phyloP scores from a whole-genome alignment of 2,329 filamentous ascomycete genomes.

The Fusarium ambrosium region DNA sequence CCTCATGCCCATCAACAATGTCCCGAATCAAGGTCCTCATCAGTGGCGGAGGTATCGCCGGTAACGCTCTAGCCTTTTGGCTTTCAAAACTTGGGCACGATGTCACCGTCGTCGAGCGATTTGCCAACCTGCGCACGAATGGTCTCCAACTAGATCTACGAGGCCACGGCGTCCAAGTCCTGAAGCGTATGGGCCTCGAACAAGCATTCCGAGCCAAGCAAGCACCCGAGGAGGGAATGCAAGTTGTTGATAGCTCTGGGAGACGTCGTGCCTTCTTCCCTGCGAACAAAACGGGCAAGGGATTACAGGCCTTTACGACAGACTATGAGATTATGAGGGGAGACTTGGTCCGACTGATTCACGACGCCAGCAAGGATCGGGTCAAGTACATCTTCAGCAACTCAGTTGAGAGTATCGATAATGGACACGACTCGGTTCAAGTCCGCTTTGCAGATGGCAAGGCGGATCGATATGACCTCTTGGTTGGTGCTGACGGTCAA shows the following conservation, averaged over 20 bases:
- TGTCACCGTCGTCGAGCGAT: conserved; percentile 57
- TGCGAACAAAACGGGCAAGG: conserved; percentile 38
- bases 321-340: conserved; percentile 70
- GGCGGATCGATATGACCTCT: conserved; percentile 61
- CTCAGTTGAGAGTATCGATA: conserved; percentile 48
- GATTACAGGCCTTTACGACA: conserved; percentile 56
- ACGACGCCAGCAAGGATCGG: conserved; percentile 52
- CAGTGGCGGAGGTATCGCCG: conserved; percentile 51
- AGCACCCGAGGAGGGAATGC: conserved; percentile 63
- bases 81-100: conserved; percentile 46
- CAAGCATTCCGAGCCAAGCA: conserved; percentile 50
- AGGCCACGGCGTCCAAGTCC: conserved; percentile 62
- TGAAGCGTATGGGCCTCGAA: conserved; percentile 52
- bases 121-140: conserved; percentile 56
- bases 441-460: conserved; percentile 60
- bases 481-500: conserved; percentile 70
- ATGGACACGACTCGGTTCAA: conserved; percentile 51
- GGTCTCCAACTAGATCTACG: conserved; percentile 69
- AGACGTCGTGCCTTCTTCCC: conserved; percentile 54
- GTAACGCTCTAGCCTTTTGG: conserved; percentile 49
- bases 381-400: conserved; percentile 49
- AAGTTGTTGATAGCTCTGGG: conserved; percentile 59
- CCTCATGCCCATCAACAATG: neutral
- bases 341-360: conserved; percentile 61
- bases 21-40: conserved; percentile 51